Conservation (phyloP, 2,329 filamentous ascomycete species). For the Stagonosporopsis vannaccii region DNA sequence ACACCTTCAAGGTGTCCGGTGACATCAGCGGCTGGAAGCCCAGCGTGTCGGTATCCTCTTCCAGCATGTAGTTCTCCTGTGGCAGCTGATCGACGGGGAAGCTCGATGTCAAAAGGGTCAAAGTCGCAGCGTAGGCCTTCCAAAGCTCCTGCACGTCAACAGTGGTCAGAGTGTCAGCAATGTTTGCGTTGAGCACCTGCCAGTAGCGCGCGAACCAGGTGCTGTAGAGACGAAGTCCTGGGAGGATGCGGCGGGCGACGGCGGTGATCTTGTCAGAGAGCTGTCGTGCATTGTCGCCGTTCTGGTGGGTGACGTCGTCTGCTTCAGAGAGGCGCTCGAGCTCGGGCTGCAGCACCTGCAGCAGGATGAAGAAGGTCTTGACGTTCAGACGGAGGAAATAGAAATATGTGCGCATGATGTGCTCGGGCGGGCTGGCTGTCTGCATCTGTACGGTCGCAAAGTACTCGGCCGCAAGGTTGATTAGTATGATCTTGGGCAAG, state of each 20-base stretch:
- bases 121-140: slow-evolving; percentile 69
- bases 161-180: slow-evolving; percentile 62
- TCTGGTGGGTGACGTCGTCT: slow-evolving; percentile 55
- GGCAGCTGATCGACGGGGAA: slow-evolving; percentile 66
- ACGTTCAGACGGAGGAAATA: slow-evolving; percentile 81
- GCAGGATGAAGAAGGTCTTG: slow-evolving; percentile 75
- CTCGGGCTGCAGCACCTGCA: slow-evolving; percentile 74
- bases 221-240: slow-evolving; percentile 71
- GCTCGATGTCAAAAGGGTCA: slow-evolving; percentile 65
- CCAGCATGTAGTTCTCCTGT: slow-evolving; percentile 67
- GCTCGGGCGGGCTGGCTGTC: slow-evolving; percentile 44
- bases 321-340: slow-evolving; percentile 64
- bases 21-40: slow-evolving; percentile 68
- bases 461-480: slow-evolving; percentile 86
- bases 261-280: slow-evolving; percentile 62
- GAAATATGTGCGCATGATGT: slow-evolving; percentile 54
- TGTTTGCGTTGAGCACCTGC: slow-evolving; percentile 61
- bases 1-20: slow-evolving; percentile 59
- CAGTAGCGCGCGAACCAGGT: slow-evolving; percentile 69
- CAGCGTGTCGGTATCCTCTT: slow-evolving; percentile 72
- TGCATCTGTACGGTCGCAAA: slow-evolving; percentile 69
- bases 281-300: slow-evolving; percentile 42
- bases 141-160: slow-evolving; percentile 68
- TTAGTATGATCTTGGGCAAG: slow-evolving; percentile 79
- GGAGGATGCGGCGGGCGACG: slow-evolving; percentile 67